Evolutionary conservation across 2,329 filamentous ascomycete species (phyloP).

Genomic region (Penicillium palitans): DNA sequence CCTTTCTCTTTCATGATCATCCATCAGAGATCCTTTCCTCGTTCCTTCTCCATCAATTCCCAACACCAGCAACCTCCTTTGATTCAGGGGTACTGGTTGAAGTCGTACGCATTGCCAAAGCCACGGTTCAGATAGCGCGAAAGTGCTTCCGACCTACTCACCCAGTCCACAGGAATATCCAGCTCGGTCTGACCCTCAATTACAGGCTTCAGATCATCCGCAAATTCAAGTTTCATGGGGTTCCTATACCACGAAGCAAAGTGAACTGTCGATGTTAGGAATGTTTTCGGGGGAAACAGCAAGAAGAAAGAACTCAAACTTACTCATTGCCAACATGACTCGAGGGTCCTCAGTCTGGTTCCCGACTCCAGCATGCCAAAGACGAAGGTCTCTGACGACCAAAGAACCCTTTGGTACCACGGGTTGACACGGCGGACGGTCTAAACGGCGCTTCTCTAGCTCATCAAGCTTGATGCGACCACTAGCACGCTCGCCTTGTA

Average conservation of each 20-base stretch:
- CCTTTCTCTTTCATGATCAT: too few relatives aligned
- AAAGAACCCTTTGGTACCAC: constrained; percentile 56
- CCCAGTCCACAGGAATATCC: constrained; percentile 55
- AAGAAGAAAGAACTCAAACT: background rate
- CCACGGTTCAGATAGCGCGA: constrained; percentile 55
- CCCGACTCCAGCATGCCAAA: constrained; percentile 66
- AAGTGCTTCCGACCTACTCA: constrained; percentile 45
- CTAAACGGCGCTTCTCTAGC: constrained; percentile 40
- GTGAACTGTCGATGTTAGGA: constrained; percentile 40
- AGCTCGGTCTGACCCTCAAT: constrained; percentile 48
- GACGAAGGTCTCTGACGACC: constrained; percentile 59
- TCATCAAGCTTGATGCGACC: constrained; percentile 46
- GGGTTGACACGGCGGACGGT: constrained; percentile 53
- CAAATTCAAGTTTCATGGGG: constrained; percentile 57
- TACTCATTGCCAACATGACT: constrained; percentile 60
- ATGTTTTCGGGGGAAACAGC: background rate
- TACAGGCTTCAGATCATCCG: constrained; percentile 50
- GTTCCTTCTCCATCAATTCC: background rate
- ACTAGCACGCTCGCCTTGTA: constrained; percentile 55
- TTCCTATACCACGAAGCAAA: constrained; percentile 62
- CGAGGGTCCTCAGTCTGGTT: constrained; percentile 54
- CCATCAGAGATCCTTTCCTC: too few relatives aligned
- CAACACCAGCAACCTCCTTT: background rate
- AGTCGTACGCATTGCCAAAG: constrained; percentile 65
- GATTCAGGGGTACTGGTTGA: constrained; percentile 46